Evolutionary conservation across 2,329 filamentous ascomycete genomes (phyloP), one percentile per base, ranked within the genome.

Genomic region (Byssochlamys sp.): DNA sequence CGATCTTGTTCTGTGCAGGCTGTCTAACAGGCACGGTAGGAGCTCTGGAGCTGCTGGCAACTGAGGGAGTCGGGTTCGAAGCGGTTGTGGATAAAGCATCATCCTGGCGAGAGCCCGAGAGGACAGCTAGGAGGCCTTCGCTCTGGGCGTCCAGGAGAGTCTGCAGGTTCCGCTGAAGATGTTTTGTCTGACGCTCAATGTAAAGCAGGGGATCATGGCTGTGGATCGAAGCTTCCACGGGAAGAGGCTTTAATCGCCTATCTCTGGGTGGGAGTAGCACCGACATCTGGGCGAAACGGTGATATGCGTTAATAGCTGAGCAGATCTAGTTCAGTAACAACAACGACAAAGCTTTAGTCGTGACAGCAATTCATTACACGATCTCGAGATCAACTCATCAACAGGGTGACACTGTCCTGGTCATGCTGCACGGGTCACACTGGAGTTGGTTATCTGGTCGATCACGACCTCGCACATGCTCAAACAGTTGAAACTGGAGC

Each of bases 71-170:
- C 25, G 70, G 66, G 7, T 69, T 73, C 54, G 66, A 66, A 61
- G 77, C 82, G 48, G 76, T 77, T 33, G 75, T 78, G 1, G 80
- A 81, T 1, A 55, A 53, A 24, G 48, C 59, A 58, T 79, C 77
- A 60, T 81, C 77, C 29, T 61, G 54, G 4, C 67, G 64, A 27
- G 72, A 68, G 11, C 69, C 70, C 11, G 71, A 69, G 2, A 82
- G 67, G 2, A 78, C 79, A 52, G 77, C 75, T 48, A 79, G 72
- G 29, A 86, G 72, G 19, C 79, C 81, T 62, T 84, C 81, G 31
- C 81, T 80, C 67, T 86, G 83, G 9, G 81, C 81, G 68, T 86
- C 83, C 25, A 86, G 78, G 10, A 85, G 71, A 57, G 75, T 74
- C 67, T 86, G 83, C 9, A 86, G 74, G 59, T 82, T 80, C 55